Conservation (phyloP, 2,329 filamentous ascomycete species). For the Neonectria neomacrospora region DNA sequence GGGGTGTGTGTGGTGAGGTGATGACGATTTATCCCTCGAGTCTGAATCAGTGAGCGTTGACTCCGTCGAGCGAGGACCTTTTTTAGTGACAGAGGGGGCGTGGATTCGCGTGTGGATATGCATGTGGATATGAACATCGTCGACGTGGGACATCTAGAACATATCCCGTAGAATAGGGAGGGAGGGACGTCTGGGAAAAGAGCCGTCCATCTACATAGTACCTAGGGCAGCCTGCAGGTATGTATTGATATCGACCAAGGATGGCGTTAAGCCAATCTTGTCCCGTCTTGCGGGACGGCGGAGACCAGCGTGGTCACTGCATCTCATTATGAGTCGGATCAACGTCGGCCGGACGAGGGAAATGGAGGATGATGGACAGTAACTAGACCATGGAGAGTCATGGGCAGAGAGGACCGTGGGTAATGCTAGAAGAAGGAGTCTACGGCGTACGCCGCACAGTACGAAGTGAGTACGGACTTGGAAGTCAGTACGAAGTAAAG, state of each 20-base stretch:
- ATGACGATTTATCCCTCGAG: slow-evolving; percentile 28
- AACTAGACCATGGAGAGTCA: neutral
- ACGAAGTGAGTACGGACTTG: neutral
- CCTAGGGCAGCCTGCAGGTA: neutral
- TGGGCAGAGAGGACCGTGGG: neutral
- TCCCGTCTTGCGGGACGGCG: slow-evolving; percentile 1
- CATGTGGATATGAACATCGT: slow-evolving; percentile 19
- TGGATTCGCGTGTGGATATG: slow-evolving; percentile 23
- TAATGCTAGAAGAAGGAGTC: neutral
- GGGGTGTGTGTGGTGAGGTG: slow-evolving; percentile 23
- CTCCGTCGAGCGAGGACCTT: slow-evolving; percentile 12
- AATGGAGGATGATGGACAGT: neutral
- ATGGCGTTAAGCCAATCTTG: slow-evolving; percentile 8
- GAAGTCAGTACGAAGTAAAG: no score
- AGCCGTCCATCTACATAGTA: neutral
- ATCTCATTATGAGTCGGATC: neutral
- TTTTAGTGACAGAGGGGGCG: slow-evolving; percentile 27
- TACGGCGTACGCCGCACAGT: neutral
- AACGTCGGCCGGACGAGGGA: neutral
- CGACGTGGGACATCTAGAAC: slow-evolving; percentile 5
- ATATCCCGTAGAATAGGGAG: neutral
- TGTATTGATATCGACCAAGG: slow-evolving; percentile 2
- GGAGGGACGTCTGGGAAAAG: slow-evolving; percentile 7
- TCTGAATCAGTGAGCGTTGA: slow-evolving; percentile 16
- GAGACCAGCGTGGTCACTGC: neutral